These are phyloP conservation scores for Globisporangium nodosum DNA, from an alignment of 352 stramenopile genomes.

Conservation along the genomic window DNA sequence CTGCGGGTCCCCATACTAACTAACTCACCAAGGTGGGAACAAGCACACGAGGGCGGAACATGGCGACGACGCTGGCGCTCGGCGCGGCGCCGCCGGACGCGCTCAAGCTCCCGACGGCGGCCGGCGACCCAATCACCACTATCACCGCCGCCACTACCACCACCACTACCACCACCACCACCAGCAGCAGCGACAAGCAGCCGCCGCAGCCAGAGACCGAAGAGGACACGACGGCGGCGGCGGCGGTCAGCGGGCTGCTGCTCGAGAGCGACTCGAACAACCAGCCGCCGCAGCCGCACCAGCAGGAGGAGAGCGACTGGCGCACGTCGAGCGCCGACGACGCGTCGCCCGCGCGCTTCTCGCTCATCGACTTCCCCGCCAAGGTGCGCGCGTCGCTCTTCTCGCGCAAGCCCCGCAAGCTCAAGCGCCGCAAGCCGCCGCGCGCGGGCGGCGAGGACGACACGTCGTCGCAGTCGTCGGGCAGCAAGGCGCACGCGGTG, in stretches of 20 bases:
- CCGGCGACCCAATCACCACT: background rate
- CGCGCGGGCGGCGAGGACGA: background rate
- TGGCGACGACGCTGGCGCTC: background rate
- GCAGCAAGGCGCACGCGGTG: slow-evolving; percentile 15
- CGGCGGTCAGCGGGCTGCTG: background rate
- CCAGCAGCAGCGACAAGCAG: background rate
- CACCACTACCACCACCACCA: background rate
- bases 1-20: background rate
- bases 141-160: too few species aligned
- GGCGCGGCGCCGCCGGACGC: background rate
- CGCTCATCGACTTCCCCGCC: slow-evolving; percentile 29
- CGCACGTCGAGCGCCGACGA: slow-evolving; percentile 35
- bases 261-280: slow-evolving; percentile 6
- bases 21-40: background rate
- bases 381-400: slow-evolving; percentile 46
- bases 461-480: slow-evolving; percentile 7
- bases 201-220: background rate
- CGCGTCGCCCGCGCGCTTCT: slow-evolving; percentile 33
- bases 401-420: slow-evolving; percentile 16
- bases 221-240: background rate
- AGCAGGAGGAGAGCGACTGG: slow-evolving; percentile 34
- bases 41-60: background rate
- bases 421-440: slow-evolving; percentile 24
- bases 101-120: background rate
- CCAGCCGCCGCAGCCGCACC: background rate